A percentile compares a stretch with the other conserved stretches of the same genome.
Conservation (phyloP, 2,329 filamentous ascomycete species). For the Xylariales sp. region DNA sequence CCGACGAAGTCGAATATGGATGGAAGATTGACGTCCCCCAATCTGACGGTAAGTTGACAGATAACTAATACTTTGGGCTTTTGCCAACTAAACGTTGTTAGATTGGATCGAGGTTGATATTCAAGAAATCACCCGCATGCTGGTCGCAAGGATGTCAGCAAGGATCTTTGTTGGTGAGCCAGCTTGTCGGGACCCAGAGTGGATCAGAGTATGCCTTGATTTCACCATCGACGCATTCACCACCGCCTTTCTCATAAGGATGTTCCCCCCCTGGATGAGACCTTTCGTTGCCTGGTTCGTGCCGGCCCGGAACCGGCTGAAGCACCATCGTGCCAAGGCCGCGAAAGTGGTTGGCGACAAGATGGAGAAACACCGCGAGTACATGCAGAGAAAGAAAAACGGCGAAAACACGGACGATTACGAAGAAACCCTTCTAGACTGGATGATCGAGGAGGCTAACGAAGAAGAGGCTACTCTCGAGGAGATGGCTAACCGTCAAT, state of each 20-base stretch:
- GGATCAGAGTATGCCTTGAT: conserved; percentile 35
- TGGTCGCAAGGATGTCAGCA: conserved; percentile 34
- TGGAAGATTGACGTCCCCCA: conserved; percentile 23
- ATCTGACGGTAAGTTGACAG: conserved; percentile 5
- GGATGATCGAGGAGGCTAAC: conserved; percentile 35
- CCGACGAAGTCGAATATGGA: conserved; percentile 18
- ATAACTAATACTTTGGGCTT: not conserved
- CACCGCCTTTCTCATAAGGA: conserved; percentile 31
- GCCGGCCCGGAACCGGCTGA: conserved; percentile 16
- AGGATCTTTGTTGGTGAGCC: conserved; percentile 36
- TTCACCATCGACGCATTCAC: conserved; percentile 35
- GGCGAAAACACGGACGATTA: conserved; percentile 7
- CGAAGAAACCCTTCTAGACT: conserved; percentile 33
- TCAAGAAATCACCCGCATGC: conserved; percentile 31
- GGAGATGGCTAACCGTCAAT: conserved; percentile 30
- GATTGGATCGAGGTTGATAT: conserved; percentile 33
- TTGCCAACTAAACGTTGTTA: conserved; percentile 9
- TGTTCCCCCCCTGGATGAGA: conserved; percentile 36
- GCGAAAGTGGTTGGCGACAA: conserved; percentile 7
- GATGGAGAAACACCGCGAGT: conserved; percentile 22
- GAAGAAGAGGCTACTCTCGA: conserved; percentile 16
- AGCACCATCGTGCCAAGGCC: conserved; percentile 6
- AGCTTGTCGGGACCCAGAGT: conserved; percentile 33
- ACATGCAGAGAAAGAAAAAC: conserved; percentile 10
- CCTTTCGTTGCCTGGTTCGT: conserved; percentile 54